These are phyloP conservation scores for Kazachstania psychrophila DNA, from an alignment of 805 yeast genomes.

Conservation along the genomic window DNA sequence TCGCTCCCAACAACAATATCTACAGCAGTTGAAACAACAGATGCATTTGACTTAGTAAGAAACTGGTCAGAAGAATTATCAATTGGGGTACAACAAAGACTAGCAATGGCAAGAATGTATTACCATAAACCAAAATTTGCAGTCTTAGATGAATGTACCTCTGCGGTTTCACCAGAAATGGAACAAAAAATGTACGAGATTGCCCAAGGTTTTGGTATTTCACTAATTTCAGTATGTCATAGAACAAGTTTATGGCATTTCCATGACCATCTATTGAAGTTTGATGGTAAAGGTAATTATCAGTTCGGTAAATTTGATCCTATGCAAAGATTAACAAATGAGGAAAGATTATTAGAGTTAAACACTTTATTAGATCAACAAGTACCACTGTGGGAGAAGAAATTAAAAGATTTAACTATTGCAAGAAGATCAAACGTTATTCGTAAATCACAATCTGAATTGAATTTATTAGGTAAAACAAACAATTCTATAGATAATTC, in stretches of 20 bases:
- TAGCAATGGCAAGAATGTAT: slow-evolving; percentile 87
- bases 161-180: slow-evolving; percentile 84
- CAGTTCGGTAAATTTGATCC: slow-evolving; percentile 59
- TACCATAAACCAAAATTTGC: slow-evolving; percentile 91
- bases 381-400: slow-evolving; percentile 55
- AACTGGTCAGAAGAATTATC: slow-evolving; percentile 88
- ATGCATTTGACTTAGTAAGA: slow-evolving; percentile 57
- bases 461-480: slow-evolving; percentile 6
- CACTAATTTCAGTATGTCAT: slow-evolving; percentile 85
- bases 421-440: slow-evolving; percentile 34
- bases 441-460: slow-evolving; percentile 25
- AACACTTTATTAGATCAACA: slow-evolving; percentile 61
- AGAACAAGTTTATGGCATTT: slow-evolving; percentile 89
- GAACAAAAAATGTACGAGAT: slow-evolving; percentile 82
- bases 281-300: slow-evolving; percentile 76
- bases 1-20: background rate
- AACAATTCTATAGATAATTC: background rate
- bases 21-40: slow-evolving; percentile 23
- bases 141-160: slow-evolving; percentile 90
- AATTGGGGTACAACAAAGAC: slow-evolving; percentile 84
- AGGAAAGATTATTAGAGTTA: slow-evolving; percentile 63
- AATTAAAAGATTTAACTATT: slow-evolving; percentile 54
- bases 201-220: slow-evolving; percentile 70
- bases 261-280: slow-evolving; percentile 72
- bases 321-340: slow-evolving; percentile 57